Evolutionary conservation across 2,329 filamentous ascomycete genomes (phyloP).

Genomic region (Sporothrix luriei): DNA sequence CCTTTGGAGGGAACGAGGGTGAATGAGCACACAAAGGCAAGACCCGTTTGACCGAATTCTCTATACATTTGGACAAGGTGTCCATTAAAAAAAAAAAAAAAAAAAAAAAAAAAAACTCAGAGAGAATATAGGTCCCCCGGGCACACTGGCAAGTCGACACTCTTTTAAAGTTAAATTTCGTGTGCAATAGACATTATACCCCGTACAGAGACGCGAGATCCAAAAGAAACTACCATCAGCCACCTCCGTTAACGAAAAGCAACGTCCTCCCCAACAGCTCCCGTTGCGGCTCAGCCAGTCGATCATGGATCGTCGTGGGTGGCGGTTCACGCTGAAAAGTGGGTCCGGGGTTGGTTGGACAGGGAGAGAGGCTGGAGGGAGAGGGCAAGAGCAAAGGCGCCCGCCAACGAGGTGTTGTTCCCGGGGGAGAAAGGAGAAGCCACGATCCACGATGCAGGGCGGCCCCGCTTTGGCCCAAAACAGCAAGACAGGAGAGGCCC

Average conservation of each 20-base stretch:
- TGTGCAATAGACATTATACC: conserved; percentile 10
- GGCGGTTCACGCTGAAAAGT: background rate
- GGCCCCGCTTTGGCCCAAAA: background rate
- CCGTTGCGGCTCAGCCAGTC: conserved; percentile 21
- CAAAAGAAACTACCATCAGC: too few relatives aligned
- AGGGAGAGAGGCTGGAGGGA: background rate
- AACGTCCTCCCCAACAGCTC: background rate
- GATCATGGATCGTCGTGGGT: conserved; percentile 6
- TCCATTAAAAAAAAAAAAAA: background rate
- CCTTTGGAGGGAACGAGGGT: too few relatives aligned
- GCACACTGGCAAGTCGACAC: background rate
- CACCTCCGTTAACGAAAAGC: background rate
- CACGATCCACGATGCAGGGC: background rate
- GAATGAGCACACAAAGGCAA: too few relatives aligned
- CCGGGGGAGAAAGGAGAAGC: too few relatives aligned
- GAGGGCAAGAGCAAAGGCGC: background rate
- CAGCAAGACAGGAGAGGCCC: conserved; percentile 18
- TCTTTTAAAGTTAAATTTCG: conserved; percentile 25
- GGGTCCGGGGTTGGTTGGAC: background rate
- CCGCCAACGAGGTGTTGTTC: conserved; percentile 9
- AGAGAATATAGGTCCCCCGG: background rate
- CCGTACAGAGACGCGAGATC: background rate
- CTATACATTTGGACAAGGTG: too few relatives aligned
- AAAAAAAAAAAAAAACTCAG: background rate
- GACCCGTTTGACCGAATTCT: too few relatives aligned